Conservation (phyloP, 768 basidiomycete species). For the Boletus rufocinnamomeus region DNA sequence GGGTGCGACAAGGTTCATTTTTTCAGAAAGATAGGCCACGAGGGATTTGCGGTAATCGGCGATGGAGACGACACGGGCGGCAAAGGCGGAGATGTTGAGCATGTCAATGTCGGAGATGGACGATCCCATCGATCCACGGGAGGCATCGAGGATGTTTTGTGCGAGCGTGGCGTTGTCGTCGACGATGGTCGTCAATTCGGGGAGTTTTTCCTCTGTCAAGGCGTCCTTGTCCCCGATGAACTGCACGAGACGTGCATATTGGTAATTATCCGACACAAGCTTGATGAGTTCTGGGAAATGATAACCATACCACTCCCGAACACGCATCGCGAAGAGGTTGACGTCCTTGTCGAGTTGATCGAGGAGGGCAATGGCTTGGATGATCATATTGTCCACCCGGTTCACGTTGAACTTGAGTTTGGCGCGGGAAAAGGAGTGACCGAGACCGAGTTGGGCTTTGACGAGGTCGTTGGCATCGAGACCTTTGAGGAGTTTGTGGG, state of each 20-base stretch:
- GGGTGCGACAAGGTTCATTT: constrained; percentile 97
- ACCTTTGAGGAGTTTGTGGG: constrained; percentile 84
- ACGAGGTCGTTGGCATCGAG: constrained; percentile 85
- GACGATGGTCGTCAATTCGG: constrained; percentile 74
- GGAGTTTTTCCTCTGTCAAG: constrained; percentile 75
- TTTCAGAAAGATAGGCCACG: constrained; percentile 85
- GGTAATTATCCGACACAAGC: constrained; percentile 91
- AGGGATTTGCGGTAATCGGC: constrained; percentile 93
- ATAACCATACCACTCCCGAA: constrained; percentile 99
- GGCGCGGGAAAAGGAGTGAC: constrained; percentile 95
- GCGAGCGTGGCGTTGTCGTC: constrained; percentile 85
- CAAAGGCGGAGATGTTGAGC: constrained; percentile 93
- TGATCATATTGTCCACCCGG: constrained; percentile 98
- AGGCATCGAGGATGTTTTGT: constrained; percentile 92
- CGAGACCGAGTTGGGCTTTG: constrained; percentile 94
- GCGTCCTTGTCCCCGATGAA: constrained; percentile 90
- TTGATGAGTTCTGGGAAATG: constrained; percentile 97
- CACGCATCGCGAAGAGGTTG: constrained; percentile 97
- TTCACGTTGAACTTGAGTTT: constrained; percentile 99
- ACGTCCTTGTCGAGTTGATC: constrained; percentile 99
- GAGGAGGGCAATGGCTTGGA: constrained; percentile 96
- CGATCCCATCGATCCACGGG: constrained; percentile 92
- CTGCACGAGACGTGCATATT: constrained; percentile 83
- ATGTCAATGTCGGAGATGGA: constrained; percentile 90
- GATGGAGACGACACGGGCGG: constrained; percentile 85